These are phyloP conservation scores for Cladosporium oxysporum DNA, from an alignment of 2,329 filamentous ascomycete species.

Conservation along the genomic window DNA sequence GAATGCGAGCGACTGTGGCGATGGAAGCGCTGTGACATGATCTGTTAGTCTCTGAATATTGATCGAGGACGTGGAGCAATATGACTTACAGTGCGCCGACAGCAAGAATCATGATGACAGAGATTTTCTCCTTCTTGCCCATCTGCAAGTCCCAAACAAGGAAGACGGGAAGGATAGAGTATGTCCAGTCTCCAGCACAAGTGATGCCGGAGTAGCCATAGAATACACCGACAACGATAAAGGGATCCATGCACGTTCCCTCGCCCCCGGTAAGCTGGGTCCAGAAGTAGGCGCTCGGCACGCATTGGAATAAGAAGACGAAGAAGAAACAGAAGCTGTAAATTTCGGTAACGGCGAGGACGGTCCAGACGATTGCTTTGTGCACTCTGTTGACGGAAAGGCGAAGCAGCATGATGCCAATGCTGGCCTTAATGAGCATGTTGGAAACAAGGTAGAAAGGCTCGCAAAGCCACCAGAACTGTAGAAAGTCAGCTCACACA, in stretches of 20 bases:
- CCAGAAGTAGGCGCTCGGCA: slow-evolving; percentile 26
- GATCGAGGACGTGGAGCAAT: not conserved
- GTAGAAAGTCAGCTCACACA: not conserved
- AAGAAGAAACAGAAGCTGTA: slow-evolving; percentile 27
- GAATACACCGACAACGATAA: slow-evolving; percentile 15
- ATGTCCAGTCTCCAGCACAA: slow-evolving; percentile 26
- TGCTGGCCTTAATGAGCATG: slow-evolving; percentile 27
- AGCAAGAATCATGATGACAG: slow-evolving; percentile 35
- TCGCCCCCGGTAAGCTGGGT: slow-evolving; percentile 22
- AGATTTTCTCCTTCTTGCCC: slow-evolving; percentile 32
- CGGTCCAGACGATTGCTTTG: slow-evolving; percentile 20
- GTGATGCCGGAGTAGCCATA: slow-evolving; percentile 26
- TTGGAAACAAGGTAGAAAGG: slow-evolving; percentile 26
- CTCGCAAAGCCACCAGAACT: slow-evolving; percentile 42
- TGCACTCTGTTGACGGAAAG: slow-evolving; percentile 21
- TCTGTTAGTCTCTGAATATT: slow-evolving; percentile 3
- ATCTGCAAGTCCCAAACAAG: slow-evolving; percentile 36
- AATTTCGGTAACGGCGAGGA: slow-evolving; percentile 23
- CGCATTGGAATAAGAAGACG: slow-evolving; percentile 26
- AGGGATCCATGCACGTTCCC: slow-evolving; percentile 22
- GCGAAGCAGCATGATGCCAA: slow-evolving; percentile 26
- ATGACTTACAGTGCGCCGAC: slow-evolving; percentile 33
- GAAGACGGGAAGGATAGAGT: slow-evolving; percentile 33
- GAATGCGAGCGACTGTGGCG: slow-evolving; percentile 25
- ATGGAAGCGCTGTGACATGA: slow-evolving; percentile 21